phyloP scores from a whole-genome alignment of 495 filamentous ascomycete species.

The Aspergillus homomorphus region DNA sequence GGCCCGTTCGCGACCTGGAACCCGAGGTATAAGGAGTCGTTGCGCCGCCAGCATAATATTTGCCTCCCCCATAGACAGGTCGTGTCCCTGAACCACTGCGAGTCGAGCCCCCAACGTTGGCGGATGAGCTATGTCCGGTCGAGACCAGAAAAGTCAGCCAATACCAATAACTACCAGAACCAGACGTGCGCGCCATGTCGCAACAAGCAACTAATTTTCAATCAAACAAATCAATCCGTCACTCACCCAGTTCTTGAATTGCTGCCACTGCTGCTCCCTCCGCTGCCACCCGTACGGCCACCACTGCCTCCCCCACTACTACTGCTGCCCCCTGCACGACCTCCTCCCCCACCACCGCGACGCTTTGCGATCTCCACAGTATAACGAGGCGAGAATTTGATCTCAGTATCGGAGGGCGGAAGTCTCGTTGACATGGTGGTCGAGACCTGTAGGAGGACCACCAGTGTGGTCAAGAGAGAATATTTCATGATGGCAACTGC shows the following conservation, averaged over 20 bases:
- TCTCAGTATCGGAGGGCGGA: slow-evolving; percentile 21
- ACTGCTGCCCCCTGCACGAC: slow-evolving; percentile 31
- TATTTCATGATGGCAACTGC: neutral
- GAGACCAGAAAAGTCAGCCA: slow-evolving; percentile 1
- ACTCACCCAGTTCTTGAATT: slow-evolving; percentile 22
- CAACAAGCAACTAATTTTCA: neutral
- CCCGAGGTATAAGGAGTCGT: slow-evolving; percentile 66
- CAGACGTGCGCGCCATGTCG: no score
- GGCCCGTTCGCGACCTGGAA: slow-evolving; percentile 48
- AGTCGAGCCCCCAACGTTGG: slow-evolving; percentile 62
- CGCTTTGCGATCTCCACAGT: slow-evolving; percentile 43
- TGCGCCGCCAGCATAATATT: slow-evolving; percentile 78
- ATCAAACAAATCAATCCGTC: neutral
- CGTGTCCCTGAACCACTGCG: slow-evolving; percentile 59
- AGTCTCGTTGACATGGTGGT: slow-evolving; percentile 29
- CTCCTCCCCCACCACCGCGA: slow-evolving; percentile 44
- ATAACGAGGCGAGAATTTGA: slow-evolving; percentile 13
- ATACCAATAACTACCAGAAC: no score
- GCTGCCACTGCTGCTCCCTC: slow-evolving; percentile 23
- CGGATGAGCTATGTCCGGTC: slow-evolving; percentile 20
- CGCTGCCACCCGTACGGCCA: slow-evolving; percentile 23
- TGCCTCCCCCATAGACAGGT: slow-evolving; percentile 61
- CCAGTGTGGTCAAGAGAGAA: neutral
- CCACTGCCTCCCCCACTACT: slow-evolving; percentile 26
- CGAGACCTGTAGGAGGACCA: slow-evolving; percentile 30